Evolutionary conservation across 2,329 filamentous ascomycete genomes (phyloP).

Genomic region (Talaromyces funiculosus): DNA sequence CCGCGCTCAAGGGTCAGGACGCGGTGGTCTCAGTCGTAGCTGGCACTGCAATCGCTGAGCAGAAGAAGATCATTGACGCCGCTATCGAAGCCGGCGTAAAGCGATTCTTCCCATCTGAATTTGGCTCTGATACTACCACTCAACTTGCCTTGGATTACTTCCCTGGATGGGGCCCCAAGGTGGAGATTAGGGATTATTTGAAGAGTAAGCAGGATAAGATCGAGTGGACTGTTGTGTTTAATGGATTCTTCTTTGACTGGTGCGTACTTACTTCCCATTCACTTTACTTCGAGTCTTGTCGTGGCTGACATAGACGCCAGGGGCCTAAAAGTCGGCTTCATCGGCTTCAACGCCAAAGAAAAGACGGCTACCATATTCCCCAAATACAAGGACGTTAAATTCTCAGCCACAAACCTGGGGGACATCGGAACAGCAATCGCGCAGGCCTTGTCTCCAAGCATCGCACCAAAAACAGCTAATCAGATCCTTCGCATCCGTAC

Average conservation of each 20-base stretch:
- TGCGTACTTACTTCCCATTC: neutral
- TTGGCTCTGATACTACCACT: neutral
- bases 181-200: conserved; percentile 14
- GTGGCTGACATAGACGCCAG: conserved; percentile 13
- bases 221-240: conserved; percentile 14
- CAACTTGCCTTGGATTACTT: neutral
- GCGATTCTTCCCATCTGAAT: neutral
- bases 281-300: too few species aligned
- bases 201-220: conserved; percentile 17
- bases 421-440: conserved; percentile 18
- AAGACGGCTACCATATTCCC: conserved; percentile 19
- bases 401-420: conserved; percentile 18
- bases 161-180: conserved; percentile 5
- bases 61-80: neutral
- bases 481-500: conserved; percentile 13
- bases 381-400: conserved; percentile 16
- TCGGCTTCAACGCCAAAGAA: neutral
- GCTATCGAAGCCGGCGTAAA: neutral
- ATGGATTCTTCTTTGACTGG: conserved; percentile 16
- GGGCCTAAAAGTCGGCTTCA: neutral
- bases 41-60: conserved; percentile 12
- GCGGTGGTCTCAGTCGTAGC: neutral
- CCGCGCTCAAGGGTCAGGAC: conserved; percentile 9
- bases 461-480: conserved; percentile 15
- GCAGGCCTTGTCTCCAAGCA: conserved; percentile 15